Base-by-base conservation (phyloP, 2,329 filamentous ascomycete species). In the Scedosporium boydii region DNA sequence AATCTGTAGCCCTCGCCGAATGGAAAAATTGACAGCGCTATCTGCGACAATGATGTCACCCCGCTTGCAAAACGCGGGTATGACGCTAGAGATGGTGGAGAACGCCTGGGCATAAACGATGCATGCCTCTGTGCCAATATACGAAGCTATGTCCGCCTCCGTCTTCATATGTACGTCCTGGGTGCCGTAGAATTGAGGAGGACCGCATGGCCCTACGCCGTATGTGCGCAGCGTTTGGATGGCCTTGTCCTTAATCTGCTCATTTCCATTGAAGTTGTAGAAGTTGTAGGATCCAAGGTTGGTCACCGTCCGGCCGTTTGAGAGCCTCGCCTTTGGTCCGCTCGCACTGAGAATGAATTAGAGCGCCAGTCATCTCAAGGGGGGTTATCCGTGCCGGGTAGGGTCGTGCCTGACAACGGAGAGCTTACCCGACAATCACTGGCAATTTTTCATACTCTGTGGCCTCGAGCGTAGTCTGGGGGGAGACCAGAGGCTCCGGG, bases 81-180 rank as follows among this genome's bases (percentile, higher is more conserved):
- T 97, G 23, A 98, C 93, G 72, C 90, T 93, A n/a, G 90, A 93
- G 64, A 98, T 96, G 48, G 95, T 97, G 27, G 91, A 96, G 73
- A 99, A 98, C 3, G 93, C 88, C 72, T 99, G 95, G 0, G 95
- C 90, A 71, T 99, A 99, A 64, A 99, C 87, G 68, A 99, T 98
- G 71, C 91, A 96, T 38, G 89, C 87, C 62, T 93, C 87, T 1
- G 90, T 91, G 26, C 95, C 95, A 27, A 99, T 77, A 72, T 93
- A 96, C 9, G 89, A 84, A 26, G 95, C 92, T 70, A 99, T 93
- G 73, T 98, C 93, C 63, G 90, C 86, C 77, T 99, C 95, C 16
- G 91, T 92, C 79, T 96, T 95, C 85, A 97, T 93, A 75, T 99
- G 95, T 56, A 98, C 93, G 76, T 99, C 95, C 74, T 98, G 93